A percentile compares a stretch with the other conserved stretches of the same genome.
Evolutionary conservation across 1,284 basidiomycete genomes (phyloP).

Genomic region (Malassezia obtusa): DNA sequence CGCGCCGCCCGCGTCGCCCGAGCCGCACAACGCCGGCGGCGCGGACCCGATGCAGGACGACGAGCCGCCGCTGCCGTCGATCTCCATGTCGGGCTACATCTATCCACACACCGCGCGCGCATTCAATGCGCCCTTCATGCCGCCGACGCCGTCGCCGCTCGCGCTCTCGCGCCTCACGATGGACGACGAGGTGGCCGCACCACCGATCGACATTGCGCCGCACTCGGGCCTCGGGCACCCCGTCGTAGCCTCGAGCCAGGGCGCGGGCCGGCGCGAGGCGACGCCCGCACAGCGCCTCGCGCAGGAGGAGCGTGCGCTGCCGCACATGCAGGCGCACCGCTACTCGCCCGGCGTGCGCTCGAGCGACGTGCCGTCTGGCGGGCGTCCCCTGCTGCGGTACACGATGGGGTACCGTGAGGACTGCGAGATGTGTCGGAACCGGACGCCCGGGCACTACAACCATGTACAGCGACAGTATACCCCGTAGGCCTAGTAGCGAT

Average conservation of each 20-base stretch:
- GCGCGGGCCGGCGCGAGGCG: not conserved
- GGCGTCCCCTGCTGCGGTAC: not conserved
- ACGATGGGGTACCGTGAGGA: slow-evolving; percentile 7
- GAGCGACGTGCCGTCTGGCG: not conserved
- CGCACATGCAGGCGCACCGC: not conserved
- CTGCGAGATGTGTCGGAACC: slow-evolving; percentile 3
- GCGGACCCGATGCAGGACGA: not conserved
- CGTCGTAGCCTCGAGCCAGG: not conserved
- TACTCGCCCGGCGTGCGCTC: slow-evolving; percentile 4
- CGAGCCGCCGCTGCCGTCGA: not conserved
- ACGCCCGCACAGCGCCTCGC: not conserved
- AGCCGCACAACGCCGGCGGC: not conserved
- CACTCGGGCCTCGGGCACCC: not conserved
- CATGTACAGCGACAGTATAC: not conserved
- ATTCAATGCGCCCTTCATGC: not conserved
- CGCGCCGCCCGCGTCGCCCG: slow-evolving; percentile 1
- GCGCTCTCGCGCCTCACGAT: slow-evolving; percentile 1
- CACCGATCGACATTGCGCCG: not conserved
- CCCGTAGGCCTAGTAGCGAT: slow-evolving; percentile 6
- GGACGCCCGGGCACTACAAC: slow-evolving; percentile 4
- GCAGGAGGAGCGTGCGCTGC: not conserved
- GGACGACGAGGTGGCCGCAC: not conserved
- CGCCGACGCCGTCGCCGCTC: slow-evolving; percentile 10
- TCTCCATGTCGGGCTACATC: not conserved
- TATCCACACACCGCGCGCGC: not conserved